Evolutionary conservation across 2,329 filamentous ascomycete species (phyloP).

Genomic region (Aspergillus quadricinctus): DNA sequence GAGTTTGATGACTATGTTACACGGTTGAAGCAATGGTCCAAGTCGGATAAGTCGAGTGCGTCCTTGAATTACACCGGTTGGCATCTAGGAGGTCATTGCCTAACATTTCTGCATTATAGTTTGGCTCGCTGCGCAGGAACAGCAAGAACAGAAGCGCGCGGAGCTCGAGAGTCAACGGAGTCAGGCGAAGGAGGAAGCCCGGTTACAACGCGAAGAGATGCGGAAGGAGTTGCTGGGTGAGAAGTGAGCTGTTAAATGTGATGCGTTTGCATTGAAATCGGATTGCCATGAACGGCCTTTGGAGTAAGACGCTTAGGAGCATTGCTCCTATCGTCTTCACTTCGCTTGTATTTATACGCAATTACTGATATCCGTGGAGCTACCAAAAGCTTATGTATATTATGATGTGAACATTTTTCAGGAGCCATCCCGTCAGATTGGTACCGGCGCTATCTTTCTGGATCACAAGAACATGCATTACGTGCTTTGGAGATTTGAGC

Average conservation of each 20-base stretch:
- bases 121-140: constrained; percentile 38
- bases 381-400: neutral
- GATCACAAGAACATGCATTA: neutral
- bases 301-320: neutral
- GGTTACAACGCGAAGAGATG: constrained; percentile 36
- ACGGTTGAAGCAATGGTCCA: constrained; percentile 81
- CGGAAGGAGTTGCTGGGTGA: constrained; percentile 35
- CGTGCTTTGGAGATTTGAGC: no score
- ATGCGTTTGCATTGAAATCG: neutral
- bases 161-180: constrained; percentile 20
- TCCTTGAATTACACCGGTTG: constrained; percentile 1
- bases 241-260: constrained; percentile 17
- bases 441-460: neutral
- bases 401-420: neutral
- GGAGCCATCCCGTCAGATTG: neutral
- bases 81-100: neutral
- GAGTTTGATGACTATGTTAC: constrained; percentile 87
- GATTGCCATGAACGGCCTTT: neutral
- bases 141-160: constrained; percentile 26
- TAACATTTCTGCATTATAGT: constrained; percentile 24
- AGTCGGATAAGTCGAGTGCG: constrained; percentile 84
- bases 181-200: constrained; percentile 29
- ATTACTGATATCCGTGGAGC: neutral
- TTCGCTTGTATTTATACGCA: constrained; percentile 7
- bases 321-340: neutral